These are phyloP conservation scores for Sabuloglossum arenarium DNA, from an alignment of 495 filamentous ascomycete genomes.

Conservation along the genomic window DNA sequence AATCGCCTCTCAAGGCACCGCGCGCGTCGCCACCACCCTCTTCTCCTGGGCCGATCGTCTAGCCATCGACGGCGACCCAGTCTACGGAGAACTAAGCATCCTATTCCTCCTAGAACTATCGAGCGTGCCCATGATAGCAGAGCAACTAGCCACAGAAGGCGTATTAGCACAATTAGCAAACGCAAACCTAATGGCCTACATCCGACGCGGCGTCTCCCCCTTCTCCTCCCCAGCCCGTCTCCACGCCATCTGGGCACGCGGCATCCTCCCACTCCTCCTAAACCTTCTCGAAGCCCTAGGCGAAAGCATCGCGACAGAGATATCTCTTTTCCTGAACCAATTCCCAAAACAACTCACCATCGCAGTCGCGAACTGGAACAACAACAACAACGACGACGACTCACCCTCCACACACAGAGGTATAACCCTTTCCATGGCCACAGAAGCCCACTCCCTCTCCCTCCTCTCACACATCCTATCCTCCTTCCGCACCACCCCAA, in stretches of 20 bases:
- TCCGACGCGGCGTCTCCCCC: conserved; percentile 50
- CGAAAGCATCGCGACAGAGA: conserved; percentile 55
- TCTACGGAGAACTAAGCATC: conserved; percentile 79
- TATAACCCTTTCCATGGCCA: conserved; percentile 47
- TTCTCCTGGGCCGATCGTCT: conserved; percentile 89
- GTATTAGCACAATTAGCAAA: conserved; percentile 55
- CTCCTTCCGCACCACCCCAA: conserved; percentile 30
- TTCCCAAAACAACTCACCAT: conserved; percentile 47
- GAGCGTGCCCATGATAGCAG: conserved; percentile 57
- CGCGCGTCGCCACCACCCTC: conserved; percentile 65
- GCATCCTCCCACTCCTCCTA: conserved; percentile 71
- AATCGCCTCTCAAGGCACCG: conserved; percentile 41
- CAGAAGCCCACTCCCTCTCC: conserved; percentile 57
- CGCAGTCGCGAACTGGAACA: conserved; percentile 24
- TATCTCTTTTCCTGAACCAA: conserved; percentile 67
- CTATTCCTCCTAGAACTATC: conserved; percentile 79
- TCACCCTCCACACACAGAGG: conserved; percentile 20
- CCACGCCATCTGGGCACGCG: conserved; percentile 74
- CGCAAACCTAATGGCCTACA: conserved; percentile 50
- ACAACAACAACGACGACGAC: conserved; percentile 13
- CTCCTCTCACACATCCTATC: conserved; percentile 47
- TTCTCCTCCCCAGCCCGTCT: conserved; percentile 39
- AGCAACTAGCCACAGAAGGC: conserved; percentile 71
- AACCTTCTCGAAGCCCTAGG: conserved; percentile 74
- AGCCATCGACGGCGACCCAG: conserved; percentile 50